Percentiles rank a stretch among this genome's conserved stretches.
Evolutionary conservation across 305 asterid species (phyloP).

Genomic region (Rubia balearica): DNA sequence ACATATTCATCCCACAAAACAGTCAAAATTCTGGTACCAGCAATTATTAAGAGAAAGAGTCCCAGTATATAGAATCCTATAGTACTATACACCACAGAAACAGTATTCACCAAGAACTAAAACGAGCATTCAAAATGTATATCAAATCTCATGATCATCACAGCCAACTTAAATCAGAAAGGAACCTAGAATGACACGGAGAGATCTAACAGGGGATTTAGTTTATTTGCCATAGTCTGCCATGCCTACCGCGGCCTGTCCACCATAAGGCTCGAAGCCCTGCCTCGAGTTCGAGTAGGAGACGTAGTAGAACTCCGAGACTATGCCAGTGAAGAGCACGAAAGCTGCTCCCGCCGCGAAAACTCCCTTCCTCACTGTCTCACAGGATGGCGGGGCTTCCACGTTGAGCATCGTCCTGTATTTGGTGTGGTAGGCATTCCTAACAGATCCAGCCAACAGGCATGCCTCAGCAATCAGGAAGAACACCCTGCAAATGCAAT

Average conservation of each 20-base stretch:
- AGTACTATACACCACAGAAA: background rate
- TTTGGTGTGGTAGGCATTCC: slow-evolving; percentile 85
- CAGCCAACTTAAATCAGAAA: background rate
- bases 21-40: background rate
- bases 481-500: slow-evolving; percentile 49
- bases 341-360: slow-evolving; percentile 97
- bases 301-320: slow-evolving; percentile 63
- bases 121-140: background rate
- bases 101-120: slow-evolving; percentile 9
- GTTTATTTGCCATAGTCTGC: slow-evolving; percentile 46
- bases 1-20: background rate
- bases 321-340: slow-evolving; percentile 52
- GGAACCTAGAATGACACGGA: background rate
- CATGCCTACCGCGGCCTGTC: slow-evolving; percentile 68
- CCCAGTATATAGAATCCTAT: background rate
- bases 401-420: slow-evolving; percentile 32
- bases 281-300: slow-evolving; percentile 55
- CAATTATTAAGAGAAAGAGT: background rate
- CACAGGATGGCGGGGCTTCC: slow-evolving; percentile 59
- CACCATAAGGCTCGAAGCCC: slow-evolving; percentile 34
- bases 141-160: background rate
- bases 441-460: slow-evolving; percentile 86
- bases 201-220: background rate
- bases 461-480: slow-evolving; percentile 81
- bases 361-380: slow-evolving; percentile 81